These are phyloP conservation scores for Extremus antarcticus DNA, from an alignment of 495 filamentous ascomycete species.

Conservation along the genomic window DNA sequence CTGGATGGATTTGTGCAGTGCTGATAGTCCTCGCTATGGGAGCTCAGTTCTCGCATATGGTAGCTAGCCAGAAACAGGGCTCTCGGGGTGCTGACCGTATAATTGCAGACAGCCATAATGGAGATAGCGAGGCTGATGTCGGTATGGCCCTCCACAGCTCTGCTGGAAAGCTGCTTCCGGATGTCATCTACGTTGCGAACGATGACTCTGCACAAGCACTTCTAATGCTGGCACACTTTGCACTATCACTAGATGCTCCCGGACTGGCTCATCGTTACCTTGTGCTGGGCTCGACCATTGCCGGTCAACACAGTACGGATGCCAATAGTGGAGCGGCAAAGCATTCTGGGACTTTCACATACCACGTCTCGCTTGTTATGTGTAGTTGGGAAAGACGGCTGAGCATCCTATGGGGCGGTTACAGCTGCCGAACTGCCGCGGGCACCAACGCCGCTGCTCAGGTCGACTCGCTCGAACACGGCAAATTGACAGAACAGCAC, in stretches of 20 bases:
- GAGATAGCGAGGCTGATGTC: slow-evolving; percentile 35
- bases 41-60: slow-evolving; percentile 46
- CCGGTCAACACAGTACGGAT: neutral
- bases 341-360: neutral
- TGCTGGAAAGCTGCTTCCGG: slow-evolving; percentile 39
- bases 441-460: neutral
- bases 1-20: slow-evolving; percentile 37
- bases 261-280: slow-evolving; percentile 39
- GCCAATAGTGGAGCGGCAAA: neutral
- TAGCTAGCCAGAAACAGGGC: slow-evolving; percentile 28
- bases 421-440: neutral
- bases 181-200: slow-evolving; percentile 44
- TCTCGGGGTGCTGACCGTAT: no score
- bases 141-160: slow-evolving; percentile 44
- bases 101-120: neutral
- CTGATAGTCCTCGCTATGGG: slow-evolving; percentile 43
- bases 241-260: slow-evolving; percentile 40
- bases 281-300: neutral
- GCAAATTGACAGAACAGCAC: neutral
- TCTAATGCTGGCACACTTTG: slow-evolving; percentile 40
- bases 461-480: no score
- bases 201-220: slow-evolving; percentile 44
- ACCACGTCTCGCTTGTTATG: neutral
- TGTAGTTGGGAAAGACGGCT: neutral
- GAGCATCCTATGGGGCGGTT: neutral